phyloP scores from a whole-genome alignment of 176 grass and related monocot genomes.

The Echinochloa phyllopogon region DNA sequence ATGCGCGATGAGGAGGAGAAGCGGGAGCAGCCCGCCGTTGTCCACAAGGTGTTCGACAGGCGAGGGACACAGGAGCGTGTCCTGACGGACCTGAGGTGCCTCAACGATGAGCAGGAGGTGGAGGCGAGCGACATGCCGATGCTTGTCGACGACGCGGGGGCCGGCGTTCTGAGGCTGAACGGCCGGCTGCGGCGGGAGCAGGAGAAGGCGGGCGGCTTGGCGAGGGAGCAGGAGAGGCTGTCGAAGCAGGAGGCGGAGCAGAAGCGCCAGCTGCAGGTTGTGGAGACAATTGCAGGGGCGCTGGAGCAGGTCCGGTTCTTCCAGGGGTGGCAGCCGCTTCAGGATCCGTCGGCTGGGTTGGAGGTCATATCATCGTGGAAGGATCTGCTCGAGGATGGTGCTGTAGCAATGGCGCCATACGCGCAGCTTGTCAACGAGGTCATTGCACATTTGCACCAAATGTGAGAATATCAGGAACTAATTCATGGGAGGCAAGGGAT shows the following conservation, averaged over 20 bases:
- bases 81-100: slow-evolving; percentile 56
- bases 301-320: slow-evolving; percentile 63
- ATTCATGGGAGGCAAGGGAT: slow-evolving; percentile 76
- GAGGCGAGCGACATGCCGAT: slow-evolving; percentile 55
- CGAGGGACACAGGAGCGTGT: slow-evolving; percentile 69
- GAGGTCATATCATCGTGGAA: slow-evolving; percentile 58
- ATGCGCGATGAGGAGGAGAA: slow-evolving; percentile 41
- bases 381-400: slow-evolving; percentile 63
- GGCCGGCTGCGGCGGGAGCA: slow-evolving; percentile 50
- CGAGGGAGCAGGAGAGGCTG: slow-evolving; percentile 53
- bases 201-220: slow-evolving; percentile 57
- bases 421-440: slow-evolving; percentile 62
- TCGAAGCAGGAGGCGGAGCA: slow-evolving; percentile 49
- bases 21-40: slow-evolving; percentile 38
- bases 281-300: slow-evolving; percentile 59
- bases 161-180: slow-evolving; percentile 53
- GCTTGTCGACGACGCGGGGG: slow-evolving; percentile 58
- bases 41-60: slow-evolving; percentile 73
- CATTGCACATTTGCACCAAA: slow-evolving; percentile 65
- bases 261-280: slow-evolving; percentile 48
- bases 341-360: slow-evolving; percentile 60
- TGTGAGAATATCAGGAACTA: slow-evolving; percentile 58
- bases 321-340: slow-evolving; percentile 69
- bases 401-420: slow-evolving; percentile 52
- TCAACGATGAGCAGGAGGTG: slow-evolving; percentile 57